Evolutionary conservation across 2,329 filamentous ascomycete genomes (phyloP), one percentile per base, ranked within the genome.

Genomic region (Botrytis medusae): DNA sequence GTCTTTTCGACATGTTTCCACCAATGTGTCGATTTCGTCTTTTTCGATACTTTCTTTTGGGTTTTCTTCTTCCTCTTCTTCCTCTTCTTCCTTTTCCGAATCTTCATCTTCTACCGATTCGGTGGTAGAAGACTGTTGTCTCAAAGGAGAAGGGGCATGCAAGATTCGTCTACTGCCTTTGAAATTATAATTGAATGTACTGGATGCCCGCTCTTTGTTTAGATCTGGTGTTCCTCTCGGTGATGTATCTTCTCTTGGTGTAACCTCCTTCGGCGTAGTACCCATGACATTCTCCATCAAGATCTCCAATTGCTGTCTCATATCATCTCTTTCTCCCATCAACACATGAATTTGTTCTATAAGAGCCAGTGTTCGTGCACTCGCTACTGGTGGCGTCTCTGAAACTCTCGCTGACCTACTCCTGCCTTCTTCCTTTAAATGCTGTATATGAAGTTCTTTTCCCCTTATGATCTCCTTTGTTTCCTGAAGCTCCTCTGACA

Each of bases 201-300:
- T 16, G 32, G 18, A 14, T 18, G 4, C 3, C 6, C 18, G 34
- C 48, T 44, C 51, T 69, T 22, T 44, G 20, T 25, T 8, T 5
- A 16, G 22, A 8, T 32, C 65, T 1, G n/a, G 34, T 44, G 51
- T 42, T 32, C 2, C 25, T 34, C 9, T 25, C 10, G 14, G 4
- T 32, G 48, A 9, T 42, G 4, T 44, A 1, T 44, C 25, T 42
- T 32, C 48, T 42, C 57, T 69, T 14, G 65, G 37, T 5, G 48
- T 68, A 40, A 67, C 1, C 25, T 40, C 25, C 10, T 29, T 68
- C 9, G 46, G 64, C 14, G 46, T 18, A 40, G 42, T 20, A 54
- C 59, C 44, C 16, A 72, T 42, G 40, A 59, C 20, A 32, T 72
- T 72, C 18, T 72, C 70, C 4, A 46, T 72, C 46, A 72, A 40